Evolutionary conservation across 805 yeast species (phyloP).

Genomic region (Scheffersomyces ergatensis): DNA sequence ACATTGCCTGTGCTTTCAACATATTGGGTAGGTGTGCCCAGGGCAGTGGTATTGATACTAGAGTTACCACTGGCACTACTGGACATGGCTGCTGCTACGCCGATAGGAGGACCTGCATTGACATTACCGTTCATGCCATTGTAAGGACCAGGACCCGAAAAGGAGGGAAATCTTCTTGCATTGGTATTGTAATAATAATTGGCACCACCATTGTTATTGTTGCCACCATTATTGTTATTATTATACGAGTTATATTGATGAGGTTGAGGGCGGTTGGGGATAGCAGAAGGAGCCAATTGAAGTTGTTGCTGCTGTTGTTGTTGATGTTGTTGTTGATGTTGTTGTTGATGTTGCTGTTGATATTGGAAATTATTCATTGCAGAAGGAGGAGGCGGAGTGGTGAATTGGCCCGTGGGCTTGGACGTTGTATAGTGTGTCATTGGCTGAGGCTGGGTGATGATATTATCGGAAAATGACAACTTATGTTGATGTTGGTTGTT

Average conservation of each 20-base stretch:
- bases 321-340: slow-evolving; percentile 1
- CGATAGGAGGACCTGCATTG: neutral
- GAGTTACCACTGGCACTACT: neutral
- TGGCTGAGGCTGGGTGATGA: slow-evolving; percentile 1
- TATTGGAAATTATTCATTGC: slow-evolving; percentile 4
- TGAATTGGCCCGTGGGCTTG: slow-evolving; percentile 1
- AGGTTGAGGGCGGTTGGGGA: neutral
- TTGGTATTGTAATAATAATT: neutral
- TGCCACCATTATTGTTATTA: too few relatives aligned
- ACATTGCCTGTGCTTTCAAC: neutral
- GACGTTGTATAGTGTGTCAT: slow-evolving; percentile 4
- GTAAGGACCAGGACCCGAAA: neutral
- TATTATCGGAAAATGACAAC: slow-evolving; percentile 3
- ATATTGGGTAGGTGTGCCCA: too few relatives aligned
- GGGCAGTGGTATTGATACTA: too few relatives aligned
- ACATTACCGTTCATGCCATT: neutral
- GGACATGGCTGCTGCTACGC: neutral
- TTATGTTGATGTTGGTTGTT: slow-evolving; percentile 1
- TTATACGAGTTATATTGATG: neutral
- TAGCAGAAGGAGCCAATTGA: neutral
- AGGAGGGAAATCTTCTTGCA: neutral
- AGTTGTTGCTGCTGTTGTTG: slow-evolving; percentile 1
- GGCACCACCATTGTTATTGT: neutral
- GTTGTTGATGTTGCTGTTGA: slow-evolving; percentile 1
- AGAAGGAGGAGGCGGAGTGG: slow-evolving; percentile 1